phyloP scores from a whole-genome alignment of 2,329 filamentous ascomycete genomes.

The Hymenoscyphus fraxineus region DNA sequence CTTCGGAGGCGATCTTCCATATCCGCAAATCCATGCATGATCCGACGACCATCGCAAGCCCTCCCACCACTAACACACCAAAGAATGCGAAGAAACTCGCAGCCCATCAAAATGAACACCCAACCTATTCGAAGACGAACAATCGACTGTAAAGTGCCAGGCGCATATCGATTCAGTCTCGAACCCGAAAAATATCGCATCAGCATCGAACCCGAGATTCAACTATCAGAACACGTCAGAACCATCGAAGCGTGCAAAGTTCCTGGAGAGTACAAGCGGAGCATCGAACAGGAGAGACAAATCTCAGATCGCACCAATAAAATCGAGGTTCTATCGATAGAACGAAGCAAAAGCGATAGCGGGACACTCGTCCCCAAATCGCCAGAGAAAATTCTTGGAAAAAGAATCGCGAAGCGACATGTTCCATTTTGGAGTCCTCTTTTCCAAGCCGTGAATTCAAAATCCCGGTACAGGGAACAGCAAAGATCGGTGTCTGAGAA shows the following conservation, averaged over 20 bases:
- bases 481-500: not conserved
- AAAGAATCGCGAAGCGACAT: not conserved
- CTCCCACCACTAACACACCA: constrained; percentile 14
- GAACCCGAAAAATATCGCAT: constrained; percentile 17
- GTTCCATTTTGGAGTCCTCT: constrained; percentile 2
- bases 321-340: constrained; percentile 16
- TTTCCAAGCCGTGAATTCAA: constrained; percentile 7
- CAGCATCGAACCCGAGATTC: constrained; percentile 18
- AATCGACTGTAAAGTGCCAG: constrained; percentile 15
- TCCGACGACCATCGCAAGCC: constrained; percentile 15
- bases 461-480: constrained; percentile 7
- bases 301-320: constrained; percentile 23
- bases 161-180: constrained; percentile 15
- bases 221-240: constrained; percentile 22
- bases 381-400: not conserved
- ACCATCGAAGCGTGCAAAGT: too few species aligned
- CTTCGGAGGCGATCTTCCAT: constrained; percentile 19
- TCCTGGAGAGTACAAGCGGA: not conserved
- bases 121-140: not conserved
- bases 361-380: not conserved
- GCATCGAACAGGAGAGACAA: constrained; percentile 17
- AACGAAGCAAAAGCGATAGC: not conserved
- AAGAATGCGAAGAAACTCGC: not conserved
- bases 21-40: constrained; percentile 10
- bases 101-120: not conserved